Conservation (phyloP, 1,284 basidiomycete genomes). For the Xerocomus minutiporus region DNA sequence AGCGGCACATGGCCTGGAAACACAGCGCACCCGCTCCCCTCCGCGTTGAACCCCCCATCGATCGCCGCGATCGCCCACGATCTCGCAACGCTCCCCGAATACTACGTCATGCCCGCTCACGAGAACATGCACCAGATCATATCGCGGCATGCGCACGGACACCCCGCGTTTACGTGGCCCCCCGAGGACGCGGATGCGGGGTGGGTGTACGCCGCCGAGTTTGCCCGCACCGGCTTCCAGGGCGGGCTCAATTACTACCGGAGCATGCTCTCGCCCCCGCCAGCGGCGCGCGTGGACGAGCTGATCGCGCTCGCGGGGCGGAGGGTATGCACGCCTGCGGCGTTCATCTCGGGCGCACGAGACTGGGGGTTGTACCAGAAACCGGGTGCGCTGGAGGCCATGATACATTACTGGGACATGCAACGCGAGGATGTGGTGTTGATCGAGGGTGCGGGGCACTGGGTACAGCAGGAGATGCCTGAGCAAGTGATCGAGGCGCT, state of each 20-base stretch:
- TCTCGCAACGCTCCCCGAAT: slow-evolving; percentile 48
- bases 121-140: slow-evolving; percentile 52
- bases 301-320: slow-evolving; percentile 25
- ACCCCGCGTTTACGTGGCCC: slow-evolving; percentile 42
- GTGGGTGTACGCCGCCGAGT: slow-evolving; percentile 46
- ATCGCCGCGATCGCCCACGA: slow-evolving; percentile 27
- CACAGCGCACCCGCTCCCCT: slow-evolving; percentile 37
- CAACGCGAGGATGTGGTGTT: slow-evolving; percentile 46
- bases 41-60: slow-evolving; percentile 17
- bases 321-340: slow-evolving; percentile 45
- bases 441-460: slow-evolving; percentile 56
- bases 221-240: slow-evolving; percentile 53
- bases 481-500: slow-evolving; percentile 25
- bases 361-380: slow-evolving; percentile 60
- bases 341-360: slow-evolving; percentile 49
- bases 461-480: slow-evolving; percentile 55
- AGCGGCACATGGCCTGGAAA: slow-evolving; percentile 51
- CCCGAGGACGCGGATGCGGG: slow-evolving; percentile 41
- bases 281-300: slow-evolving; percentile 12
- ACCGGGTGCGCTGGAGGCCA: slow-evolving; percentile 45
- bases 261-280: slow-evolving; percentile 30
- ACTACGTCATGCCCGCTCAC: slow-evolving; percentile 57
- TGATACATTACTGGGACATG: slow-evolving; percentile 35
- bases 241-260: slow-evolving; percentile 58
- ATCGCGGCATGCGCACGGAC: slow-evolving; percentile 21